phyloP scores from a whole-genome alignment of 2,329 filamentous ascomycete genomes.

The Bertia moriformis region DNA sequence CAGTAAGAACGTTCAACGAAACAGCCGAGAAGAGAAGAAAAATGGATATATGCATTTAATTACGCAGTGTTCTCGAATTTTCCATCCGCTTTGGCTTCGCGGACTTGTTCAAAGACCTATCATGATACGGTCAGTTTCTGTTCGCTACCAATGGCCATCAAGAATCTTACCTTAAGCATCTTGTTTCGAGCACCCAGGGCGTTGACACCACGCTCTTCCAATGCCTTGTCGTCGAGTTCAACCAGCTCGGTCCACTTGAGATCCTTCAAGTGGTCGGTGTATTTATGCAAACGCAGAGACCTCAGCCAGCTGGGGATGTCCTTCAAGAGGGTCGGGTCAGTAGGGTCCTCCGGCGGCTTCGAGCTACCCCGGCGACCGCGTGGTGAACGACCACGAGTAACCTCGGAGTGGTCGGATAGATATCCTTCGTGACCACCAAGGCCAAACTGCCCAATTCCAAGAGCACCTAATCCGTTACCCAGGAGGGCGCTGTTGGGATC shows the following conservation, averaged over 20 bases:
- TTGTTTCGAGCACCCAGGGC: conserved; percentile 88
- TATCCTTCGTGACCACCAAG: conserved; percentile 64
- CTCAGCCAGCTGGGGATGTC: conserved; percentile 94
- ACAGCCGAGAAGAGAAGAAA: background rate
- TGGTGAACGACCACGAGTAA: conserved; percentile 78
- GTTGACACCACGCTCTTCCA: conserved; percentile 88
- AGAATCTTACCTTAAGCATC: conserved; percentile 70
- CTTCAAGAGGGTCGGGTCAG: conserved; percentile 74
- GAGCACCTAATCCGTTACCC: conserved; percentile 42
- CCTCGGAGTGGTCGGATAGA: conserved; percentile 83
- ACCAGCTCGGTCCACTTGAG: conserved; percentile 91
- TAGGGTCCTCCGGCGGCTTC: conserved; percentile 95
- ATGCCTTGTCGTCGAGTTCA: conserved; percentile 78
- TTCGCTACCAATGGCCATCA: background rate
- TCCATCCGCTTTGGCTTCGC: background rate
- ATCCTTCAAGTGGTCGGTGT: conserved; percentile 95
- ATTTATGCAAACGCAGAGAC: conserved; percentile 91
- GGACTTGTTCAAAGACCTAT: background rate
- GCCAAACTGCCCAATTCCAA: conserved; percentile 43
- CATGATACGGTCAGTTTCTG: background rate
- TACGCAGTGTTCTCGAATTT: conserved; percentile 1
- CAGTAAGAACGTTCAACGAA: background rate
- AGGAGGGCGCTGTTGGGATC: conserved; percentile 59
- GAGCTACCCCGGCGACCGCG: conserved; percentile 84
- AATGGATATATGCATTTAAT: no score